These are phyloP conservation scores for Akanthomyces uredinophilus DNA, from an alignment of 2,329 filamentous ascomycete species.

Conservation along the genomic window DNA sequence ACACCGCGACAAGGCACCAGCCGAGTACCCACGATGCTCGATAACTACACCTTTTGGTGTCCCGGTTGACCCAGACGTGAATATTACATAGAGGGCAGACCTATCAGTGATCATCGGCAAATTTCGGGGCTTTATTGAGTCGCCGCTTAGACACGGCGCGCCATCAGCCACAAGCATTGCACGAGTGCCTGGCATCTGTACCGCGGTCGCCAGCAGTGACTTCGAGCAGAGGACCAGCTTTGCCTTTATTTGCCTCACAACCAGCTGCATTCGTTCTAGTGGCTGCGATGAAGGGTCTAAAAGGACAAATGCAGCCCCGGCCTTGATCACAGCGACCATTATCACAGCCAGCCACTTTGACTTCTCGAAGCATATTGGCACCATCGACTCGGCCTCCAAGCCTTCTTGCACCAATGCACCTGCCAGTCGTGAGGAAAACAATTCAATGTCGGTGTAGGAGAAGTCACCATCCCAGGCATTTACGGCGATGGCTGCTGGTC, in stretches of 20 bases:
- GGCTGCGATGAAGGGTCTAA: conserved; percentile 22
- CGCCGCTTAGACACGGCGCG: neutral
- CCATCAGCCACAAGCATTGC: neutral
- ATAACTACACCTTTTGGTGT: conserved; percentile 44
- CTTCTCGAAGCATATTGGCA: conserved; percentile 23
- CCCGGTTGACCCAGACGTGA: conserved; percentile 50
- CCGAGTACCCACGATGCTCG: conserved; percentile 17
- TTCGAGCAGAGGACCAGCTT: neutral
- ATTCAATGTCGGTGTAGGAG: conserved; percentile 33
- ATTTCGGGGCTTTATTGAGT: neutral
- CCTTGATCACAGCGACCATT: conserved; percentile 21
- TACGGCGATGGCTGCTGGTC: neutral
- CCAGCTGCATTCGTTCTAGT: conserved; percentile 15
- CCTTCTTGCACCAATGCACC: conserved; percentile 17
- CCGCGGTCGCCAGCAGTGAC: neutral
- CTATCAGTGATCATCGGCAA: neutral
- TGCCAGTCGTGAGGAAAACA: conserved; percentile 14
- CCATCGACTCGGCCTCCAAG: conserved; percentile 22
- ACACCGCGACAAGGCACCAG: conserved; percentile 14
- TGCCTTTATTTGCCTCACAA: conserved; percentile 16
- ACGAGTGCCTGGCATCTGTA: neutral
- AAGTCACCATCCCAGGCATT: conserved; percentile 35
- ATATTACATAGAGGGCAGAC: conserved; percentile 34
- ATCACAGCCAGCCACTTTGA: conserved; percentile 22
- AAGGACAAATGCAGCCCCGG: conserved; percentile 22